phyloP scores from a whole-genome alignment of 805 yeast genomes.

The Candida sanyiensis region DNA sequence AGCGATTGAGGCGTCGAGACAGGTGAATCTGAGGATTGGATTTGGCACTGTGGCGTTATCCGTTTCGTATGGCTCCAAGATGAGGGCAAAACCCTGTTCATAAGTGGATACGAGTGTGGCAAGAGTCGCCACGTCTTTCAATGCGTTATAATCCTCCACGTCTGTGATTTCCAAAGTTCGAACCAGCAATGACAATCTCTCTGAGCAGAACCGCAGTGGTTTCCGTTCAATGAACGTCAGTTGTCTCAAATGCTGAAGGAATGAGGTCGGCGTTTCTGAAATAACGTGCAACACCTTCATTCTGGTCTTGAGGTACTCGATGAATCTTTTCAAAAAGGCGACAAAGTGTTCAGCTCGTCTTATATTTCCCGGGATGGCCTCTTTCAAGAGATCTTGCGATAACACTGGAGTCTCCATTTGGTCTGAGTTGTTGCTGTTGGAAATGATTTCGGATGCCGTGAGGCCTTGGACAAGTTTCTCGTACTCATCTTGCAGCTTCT shows the following conservation, averaged over 20 bases:
- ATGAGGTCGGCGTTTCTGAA: conserved; percentile 95
- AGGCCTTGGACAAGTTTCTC: conserved; percentile 87
- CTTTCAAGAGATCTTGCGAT: conserved; percentile 78
- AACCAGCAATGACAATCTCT: conserved; percentile 80
- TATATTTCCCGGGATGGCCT: conserved; percentile 96
- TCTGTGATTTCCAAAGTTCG: conserved; percentile 83
- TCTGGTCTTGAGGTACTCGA: conserved; percentile 91
- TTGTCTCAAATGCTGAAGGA: conserved; percentile 87
- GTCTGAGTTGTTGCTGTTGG: conserved; percentile 53
- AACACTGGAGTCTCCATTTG: conserved; percentile 86
- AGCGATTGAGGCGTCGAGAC: conserved; percentile 96
- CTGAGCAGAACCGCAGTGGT: conserved; percentile 89
- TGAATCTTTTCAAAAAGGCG: conserved; percentile 84
- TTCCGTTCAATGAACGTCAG: conserved; percentile 88
- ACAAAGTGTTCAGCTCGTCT: conserved; percentile 96
- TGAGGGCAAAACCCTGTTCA: conserved; percentile 86
- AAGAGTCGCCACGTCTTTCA: conserved; percentile 93
- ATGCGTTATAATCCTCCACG: conserved; percentile 86
- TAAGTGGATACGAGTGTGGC: conserved; percentile 95
- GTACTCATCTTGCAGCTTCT: conserved; percentile 82
- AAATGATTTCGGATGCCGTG: conserved; percentile 69
- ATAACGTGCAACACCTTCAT: conserved; percentile 97
- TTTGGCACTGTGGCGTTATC: conserved; percentile 94
- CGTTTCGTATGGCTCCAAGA: conserved; percentile 92
- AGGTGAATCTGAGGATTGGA: conserved; percentile 87